A percentile compares a stretch with the other conserved stretches of the same genome.
These are phyloP conservation scores for Corylus americana DNA, from an alignment of 306 rosid genomes.

Conservation along the genomic window DNA sequence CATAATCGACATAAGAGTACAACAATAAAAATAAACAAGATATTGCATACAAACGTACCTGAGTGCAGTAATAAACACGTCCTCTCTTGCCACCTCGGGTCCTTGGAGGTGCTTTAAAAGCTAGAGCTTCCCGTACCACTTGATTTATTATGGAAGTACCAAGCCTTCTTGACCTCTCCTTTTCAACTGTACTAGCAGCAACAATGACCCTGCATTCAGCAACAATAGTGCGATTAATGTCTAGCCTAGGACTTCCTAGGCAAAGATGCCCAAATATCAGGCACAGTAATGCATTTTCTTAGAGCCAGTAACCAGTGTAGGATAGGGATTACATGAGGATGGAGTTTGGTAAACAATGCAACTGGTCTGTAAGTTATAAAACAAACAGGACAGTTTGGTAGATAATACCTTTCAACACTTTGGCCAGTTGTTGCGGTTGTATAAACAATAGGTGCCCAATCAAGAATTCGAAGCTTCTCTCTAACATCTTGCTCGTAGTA, in stretches of 20 bases:
- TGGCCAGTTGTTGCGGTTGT: constrained; percentile 88
- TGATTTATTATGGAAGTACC: constrained; percentile 85
- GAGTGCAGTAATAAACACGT: constrained; percentile 93
- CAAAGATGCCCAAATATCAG: neutral
- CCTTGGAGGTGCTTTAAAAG: constrained; percentile 94
- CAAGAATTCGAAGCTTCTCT: constrained; percentile 79
- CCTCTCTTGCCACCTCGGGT: constrained; percentile 93
- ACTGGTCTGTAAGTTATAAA: constrained; percentile 17
- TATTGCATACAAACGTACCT: constrained; percentile 47
- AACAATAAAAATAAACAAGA: neutral
- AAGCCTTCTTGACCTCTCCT: constrained; percentile 92
- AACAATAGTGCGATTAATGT: constrained; percentile 18
- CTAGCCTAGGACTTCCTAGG: neutral
- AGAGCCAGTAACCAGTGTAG: neutral
- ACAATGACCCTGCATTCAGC: constrained; percentile 66
- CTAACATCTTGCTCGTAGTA: constrained; percentile 90
- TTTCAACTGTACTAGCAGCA: constrained; percentile 87
- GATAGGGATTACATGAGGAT: neutral
- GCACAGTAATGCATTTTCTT: neutral
- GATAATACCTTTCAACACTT: constrained; percentile 84
- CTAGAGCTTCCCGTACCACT: constrained; percentile 82
- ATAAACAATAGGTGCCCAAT: constrained; percentile 92
- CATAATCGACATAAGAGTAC: constrained; percentile 12
- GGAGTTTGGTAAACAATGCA: constrained; percentile 13
- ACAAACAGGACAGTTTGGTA: neutral